phyloP scores from a whole-genome alignment of 2,329 filamentous ascomycete genomes.

The Penicillium digitatum region DNA sequence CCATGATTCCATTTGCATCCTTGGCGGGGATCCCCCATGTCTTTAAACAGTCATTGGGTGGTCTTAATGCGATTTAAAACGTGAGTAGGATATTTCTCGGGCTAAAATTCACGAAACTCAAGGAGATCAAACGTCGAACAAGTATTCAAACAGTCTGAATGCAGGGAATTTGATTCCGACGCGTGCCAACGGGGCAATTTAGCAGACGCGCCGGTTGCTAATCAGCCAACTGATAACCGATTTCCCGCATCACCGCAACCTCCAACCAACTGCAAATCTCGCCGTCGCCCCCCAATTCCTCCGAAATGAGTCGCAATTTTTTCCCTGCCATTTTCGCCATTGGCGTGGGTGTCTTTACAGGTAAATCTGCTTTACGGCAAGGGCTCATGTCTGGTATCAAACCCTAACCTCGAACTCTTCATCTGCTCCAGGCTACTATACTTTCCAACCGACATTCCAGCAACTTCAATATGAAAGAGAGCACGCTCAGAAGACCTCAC shows the following conservation, averaged over 20 bases:
- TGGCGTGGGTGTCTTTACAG: slow-evolving; percentile 40
- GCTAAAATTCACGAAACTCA: background rate
- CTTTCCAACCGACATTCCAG: slow-evolving; percentile 42
- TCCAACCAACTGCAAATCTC: slow-evolving; percentile 5
- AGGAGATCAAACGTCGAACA: background rate
- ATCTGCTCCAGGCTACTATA: slow-evolving; percentile 38
- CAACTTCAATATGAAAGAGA: slow-evolving; percentile 34
- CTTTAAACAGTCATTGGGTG: slow-evolving; percentile 30
- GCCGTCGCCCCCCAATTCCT: background rate
- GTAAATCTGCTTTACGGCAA: slow-evolving; percentile 19
- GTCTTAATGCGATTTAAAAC: background rate
- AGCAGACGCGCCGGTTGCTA: slow-evolving; percentile 25
- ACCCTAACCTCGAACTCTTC: slow-evolving; percentile 15
- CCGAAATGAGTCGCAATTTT: slow-evolving; percentile 38
- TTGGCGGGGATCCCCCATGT: slow-evolving; percentile 36
- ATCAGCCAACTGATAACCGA: slow-evolving; percentile 22
- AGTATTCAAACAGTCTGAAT: background rate
- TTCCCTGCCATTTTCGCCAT: slow-evolving; percentile 38
- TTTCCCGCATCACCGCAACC: slow-evolving; percentile 15
- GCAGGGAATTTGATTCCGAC: background rate
- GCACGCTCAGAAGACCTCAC: slow-evolving; percentile 13
- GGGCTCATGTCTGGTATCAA: background rate
- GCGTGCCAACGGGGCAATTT: slow-evolving; percentile 15
- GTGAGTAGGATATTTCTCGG: background rate
- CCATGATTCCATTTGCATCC: slow-evolving; percentile 47